Evolutionary conservation across 345 rosid species (phyloP).

Genomic region (Eucalyptus erythrocorys): DNA sequence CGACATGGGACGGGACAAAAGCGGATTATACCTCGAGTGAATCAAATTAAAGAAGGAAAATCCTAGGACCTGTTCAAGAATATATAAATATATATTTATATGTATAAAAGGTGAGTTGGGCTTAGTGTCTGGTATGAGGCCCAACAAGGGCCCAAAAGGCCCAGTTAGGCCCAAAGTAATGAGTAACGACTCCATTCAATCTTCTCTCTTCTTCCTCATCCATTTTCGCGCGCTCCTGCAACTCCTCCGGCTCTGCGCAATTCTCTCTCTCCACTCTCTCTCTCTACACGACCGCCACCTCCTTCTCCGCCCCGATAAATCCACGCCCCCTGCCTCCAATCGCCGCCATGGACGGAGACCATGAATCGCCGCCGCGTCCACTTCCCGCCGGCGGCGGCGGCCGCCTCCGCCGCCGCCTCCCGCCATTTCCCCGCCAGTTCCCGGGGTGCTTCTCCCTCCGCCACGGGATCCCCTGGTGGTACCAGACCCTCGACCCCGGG

Average conservation of each 20-base stretch:
- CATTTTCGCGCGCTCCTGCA: background rate
- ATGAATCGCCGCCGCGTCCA: conserved; percentile 1
- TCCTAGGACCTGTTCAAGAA: background rate
- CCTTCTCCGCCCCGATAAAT: background rate
- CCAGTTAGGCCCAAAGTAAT: background rate
- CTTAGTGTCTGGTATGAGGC: background rate
- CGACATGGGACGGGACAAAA: background rate
- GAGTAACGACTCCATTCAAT: background rate
- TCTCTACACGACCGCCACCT: background rate
- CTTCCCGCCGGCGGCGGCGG: conserved; percentile 11
- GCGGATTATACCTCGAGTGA: background rate
- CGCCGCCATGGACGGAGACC: background rate
- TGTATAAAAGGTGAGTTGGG: no score
- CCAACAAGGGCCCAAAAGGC: background rate
- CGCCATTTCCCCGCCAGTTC: conserved; percentile 21
- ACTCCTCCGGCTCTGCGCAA: background rate
- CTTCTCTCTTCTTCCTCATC: background rate
- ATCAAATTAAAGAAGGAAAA: background rate
- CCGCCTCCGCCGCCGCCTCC: conserved; percentile 25
- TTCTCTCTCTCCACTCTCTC: background rate
- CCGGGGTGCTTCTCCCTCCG: conserved; percentile 37
- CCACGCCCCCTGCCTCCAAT: background rate
- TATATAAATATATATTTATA: no score
- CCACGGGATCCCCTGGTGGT: conserved; percentile 32
- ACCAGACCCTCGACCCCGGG: conserved; percentile 57